A percentile compares a stretch with the other conserved stretches of the same genome.
Evolutionary conservation across 176 grass and related monocot species (phyloP).

Genomic region (Hordeum vulgare): MorexV3_pseudomolecules_assembly NC_058521.1:33907760-33908259

Average conservation of each 20-base stretch:
- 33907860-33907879: too few species aligned
- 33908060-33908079: background rate
- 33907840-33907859: background rate
- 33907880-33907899: too few species aligned
- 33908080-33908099: background rate
- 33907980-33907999: background rate
- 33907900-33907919: too few species aligned
- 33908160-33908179: too few species aligned
- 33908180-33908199: too few species aligned
- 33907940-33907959: background rate
- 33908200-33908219: too few species aligned
- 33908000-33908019: background rate
- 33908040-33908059: background rate
- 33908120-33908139: too few species aligned
- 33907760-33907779: too few species aligned
- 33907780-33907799: too few species aligned
- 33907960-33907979: background rate
- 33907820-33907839: background rate
- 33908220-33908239: background rate
- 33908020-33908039: background rate
- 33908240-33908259: background rate
- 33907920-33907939: too few species aligned
- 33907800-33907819: background rate
- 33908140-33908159: too few species aligned
- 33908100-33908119: too few species aligned